Conservation (phyloP, 2,329 filamentous ascomycete species). For the Leptodontidium sp. region DNA sequence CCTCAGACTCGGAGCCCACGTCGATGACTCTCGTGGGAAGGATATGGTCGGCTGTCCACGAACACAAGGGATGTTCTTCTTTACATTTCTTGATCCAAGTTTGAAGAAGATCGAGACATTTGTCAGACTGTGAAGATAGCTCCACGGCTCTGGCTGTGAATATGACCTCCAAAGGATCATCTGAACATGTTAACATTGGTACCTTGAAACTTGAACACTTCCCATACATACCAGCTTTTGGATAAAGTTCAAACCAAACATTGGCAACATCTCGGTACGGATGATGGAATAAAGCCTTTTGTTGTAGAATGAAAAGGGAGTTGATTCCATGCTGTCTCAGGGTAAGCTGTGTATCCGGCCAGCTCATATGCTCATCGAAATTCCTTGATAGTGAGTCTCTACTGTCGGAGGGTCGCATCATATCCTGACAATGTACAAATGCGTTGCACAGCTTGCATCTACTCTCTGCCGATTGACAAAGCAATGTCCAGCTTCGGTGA, state of each 20-base stretch:
- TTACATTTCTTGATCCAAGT: slow-evolving; percentile 24
- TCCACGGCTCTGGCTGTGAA: neutral
- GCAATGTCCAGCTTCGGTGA: slow-evolving; percentile 12
- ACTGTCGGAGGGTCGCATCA: neutral
- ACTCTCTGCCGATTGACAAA: slow-evolving; percentile 4
- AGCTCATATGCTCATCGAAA: slow-evolving; percentile 11
- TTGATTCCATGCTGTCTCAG: neutral
- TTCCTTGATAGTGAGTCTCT: neutral
- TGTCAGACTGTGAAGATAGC: neutral
- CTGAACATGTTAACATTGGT: neutral
- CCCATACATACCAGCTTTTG: neutral
- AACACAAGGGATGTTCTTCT: slow-evolving; percentile 18
- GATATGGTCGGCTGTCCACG: neutral
- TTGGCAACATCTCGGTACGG: neutral
- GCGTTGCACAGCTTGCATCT: slow-evolving; percentile 10
- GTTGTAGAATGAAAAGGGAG: neutral
- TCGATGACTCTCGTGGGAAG: slow-evolving; percentile 33
- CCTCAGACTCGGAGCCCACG: slow-evolving; percentile 25
- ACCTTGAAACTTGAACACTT: neutral
- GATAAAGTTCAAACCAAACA: slow-evolving; percentile 4
- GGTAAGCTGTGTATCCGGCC: neutral
- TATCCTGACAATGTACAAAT: neutral
- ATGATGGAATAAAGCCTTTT: neutral
- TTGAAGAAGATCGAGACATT: slow-evolving; percentile 1
- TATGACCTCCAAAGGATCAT: neutral